A percentile compares a stretch with the other conserved stretches of the same genome.
phyloP scores from a whole-genome alignment of 2,329 filamentous ascomycete genomes.

The Exophiala sideris region DNA sequence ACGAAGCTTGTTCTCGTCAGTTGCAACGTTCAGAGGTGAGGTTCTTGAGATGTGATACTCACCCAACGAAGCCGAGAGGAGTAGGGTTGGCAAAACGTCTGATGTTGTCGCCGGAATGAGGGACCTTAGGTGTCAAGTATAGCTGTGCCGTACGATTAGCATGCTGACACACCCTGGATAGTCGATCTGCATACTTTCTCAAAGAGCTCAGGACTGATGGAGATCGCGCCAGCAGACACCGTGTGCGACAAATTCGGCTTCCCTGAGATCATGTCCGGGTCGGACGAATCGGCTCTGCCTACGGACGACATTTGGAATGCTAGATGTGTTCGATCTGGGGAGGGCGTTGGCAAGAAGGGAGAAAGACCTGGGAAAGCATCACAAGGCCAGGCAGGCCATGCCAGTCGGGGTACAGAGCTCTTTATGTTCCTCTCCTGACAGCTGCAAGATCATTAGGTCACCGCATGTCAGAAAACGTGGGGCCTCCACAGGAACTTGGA shows the following conservation, averaged over 20 bases:
- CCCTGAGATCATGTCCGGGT: conserved; percentile 18
- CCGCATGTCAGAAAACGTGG: too few relatives aligned
- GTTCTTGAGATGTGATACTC: not conserved
- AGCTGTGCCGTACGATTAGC: conserved; percentile 13
- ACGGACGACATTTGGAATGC: conserved; percentile 12
- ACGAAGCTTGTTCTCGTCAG: conserved; percentile 21
- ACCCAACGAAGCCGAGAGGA: conserved; percentile 27
- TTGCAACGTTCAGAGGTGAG: not conserved
- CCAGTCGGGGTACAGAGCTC: too few relatives aligned
- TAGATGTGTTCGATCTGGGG: not conserved
- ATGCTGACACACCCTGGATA: too few relatives aligned
- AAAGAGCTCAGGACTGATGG: conserved; percentile 25
- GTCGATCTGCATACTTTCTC: conserved; percentile 26
- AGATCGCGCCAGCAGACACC: conserved; percentile 22
- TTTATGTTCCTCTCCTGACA: too few relatives aligned
- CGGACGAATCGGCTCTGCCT: conserved; percentile 10
- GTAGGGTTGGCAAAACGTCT: conserved; percentile 28
- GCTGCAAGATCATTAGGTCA: too few relatives aligned
- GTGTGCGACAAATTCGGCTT: conserved; percentile 20
- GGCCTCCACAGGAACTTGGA: too few relatives aligned
- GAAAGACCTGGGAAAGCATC: not conserved
- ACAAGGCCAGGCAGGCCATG: not conserved
- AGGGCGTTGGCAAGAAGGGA: not conserved
- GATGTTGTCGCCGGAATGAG: conserved; percentile 25
- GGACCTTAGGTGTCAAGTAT: conserved; percentile 27